Percentiles rank a stretch among this genome's conserved stretches.
These are phyloP conservation scores for Rosa chinensis DNA, from an alignment of 306 rosid species.

Conservation along the genomic window DNA sequence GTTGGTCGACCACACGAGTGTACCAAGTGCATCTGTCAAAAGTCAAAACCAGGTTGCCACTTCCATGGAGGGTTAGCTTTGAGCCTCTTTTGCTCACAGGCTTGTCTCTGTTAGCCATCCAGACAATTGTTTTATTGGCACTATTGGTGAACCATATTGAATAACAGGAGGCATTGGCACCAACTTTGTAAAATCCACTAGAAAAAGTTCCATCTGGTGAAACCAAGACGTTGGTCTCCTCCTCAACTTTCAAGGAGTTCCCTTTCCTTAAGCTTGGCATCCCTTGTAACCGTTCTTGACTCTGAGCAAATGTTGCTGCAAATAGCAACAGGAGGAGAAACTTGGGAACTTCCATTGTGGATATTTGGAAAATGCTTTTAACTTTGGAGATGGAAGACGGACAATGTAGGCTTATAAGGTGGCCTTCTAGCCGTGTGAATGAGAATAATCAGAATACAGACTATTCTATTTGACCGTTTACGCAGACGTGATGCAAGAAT, in stretches of 20 bases:
- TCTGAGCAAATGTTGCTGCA: not conserved
- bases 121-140: constrained; percentile 14
- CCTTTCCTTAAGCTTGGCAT: constrained; percentile 17
- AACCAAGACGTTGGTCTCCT: constrained; percentile 11
- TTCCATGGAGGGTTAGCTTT: constrained; percentile 7
- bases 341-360: not conserved
- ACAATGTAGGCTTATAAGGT: not conserved
- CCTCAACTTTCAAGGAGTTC: constrained; percentile 17
- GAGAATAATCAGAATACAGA: not conserved
- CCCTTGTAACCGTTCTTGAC: not conserved
- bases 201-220: constrained; percentile 28
- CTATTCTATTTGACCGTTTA: not conserved
- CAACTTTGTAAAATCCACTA: constrained; percentile 18
- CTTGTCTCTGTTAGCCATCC: constrained; percentile 25
- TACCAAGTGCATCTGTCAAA: constrained; percentile 19
- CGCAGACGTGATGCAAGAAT: not conserved
- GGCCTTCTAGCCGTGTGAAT: not conserved
- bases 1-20: constrained; percentile 23
- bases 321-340: constrained; percentile 17
- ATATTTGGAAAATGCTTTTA: not conserved
- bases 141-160: constrained; percentile 25
- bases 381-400: too few species aligned
- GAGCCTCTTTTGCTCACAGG: constrained; percentile 17
- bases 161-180: constrained; percentile 20
- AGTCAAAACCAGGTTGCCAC: constrained; percentile 27